These are phyloP conservation scores for Mortierella sp. DNA, from an alignment of 371 early-diverging fungal species.

Conservation along the genomic window DNA sequence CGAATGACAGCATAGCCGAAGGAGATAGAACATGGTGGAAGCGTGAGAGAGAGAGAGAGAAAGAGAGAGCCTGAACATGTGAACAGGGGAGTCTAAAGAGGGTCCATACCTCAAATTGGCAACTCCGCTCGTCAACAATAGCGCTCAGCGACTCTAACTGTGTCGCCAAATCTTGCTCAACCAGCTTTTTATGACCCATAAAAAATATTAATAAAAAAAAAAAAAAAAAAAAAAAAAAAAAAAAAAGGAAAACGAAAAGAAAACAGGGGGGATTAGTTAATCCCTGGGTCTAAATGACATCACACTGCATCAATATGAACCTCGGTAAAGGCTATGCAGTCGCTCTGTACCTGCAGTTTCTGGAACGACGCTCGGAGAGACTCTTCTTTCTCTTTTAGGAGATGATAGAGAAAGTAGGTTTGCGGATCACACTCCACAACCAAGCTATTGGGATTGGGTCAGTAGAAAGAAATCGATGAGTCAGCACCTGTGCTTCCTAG, in stretches of 20 bases:
- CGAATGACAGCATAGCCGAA: no score
- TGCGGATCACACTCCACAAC: conserved; percentile 44
- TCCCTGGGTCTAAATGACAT: no score
- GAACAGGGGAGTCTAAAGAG: not conserved
- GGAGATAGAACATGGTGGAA: not conserved
- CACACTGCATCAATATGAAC: no score
- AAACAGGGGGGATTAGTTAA: no score
- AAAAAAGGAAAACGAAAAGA: no score
- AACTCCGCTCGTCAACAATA: conserved; percentile 27
- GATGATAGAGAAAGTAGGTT: conserved; percentile 42
- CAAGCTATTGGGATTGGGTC: conserved; percentile 1
- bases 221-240: no score
- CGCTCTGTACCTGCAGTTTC: conserved; percentile 29
- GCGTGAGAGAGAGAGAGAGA: not conserved
- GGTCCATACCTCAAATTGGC: conserved; percentile 27
- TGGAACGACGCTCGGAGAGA: conserved; percentile 17
- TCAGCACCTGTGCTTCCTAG: not conserved
- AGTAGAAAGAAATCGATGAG: no score
- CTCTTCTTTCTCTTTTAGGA: conserved; percentile 49
- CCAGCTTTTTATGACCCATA: conserved; percentile 23
- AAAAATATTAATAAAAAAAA: no score
- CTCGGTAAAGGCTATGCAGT: not conserved
- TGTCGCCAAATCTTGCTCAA: conserved; percentile 17
- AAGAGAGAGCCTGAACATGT: not conserved
- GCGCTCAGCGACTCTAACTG: conserved; percentile 24